These are phyloP conservation scores for Acorus gramineus DNA, from an alignment of 106 monocot species.

Conservation along the genomic window DNA sequence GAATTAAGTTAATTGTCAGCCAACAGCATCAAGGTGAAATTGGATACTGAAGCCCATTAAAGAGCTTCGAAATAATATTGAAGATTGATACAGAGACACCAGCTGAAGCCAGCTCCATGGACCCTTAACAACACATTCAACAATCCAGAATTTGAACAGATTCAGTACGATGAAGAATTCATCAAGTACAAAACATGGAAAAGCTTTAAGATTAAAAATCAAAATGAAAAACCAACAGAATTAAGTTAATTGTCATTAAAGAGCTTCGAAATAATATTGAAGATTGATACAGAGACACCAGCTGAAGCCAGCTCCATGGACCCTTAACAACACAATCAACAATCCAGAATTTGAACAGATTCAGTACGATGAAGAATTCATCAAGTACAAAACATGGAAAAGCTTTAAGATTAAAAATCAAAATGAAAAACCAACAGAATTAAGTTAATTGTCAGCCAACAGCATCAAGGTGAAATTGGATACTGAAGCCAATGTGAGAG, in stretches of 20 bases:
- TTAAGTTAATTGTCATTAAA: slow-evolving; percentile 32
- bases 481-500: too few relatives aligned
- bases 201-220: too few relatives aligned
- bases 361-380: background rate
- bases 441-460: too few relatives aligned
- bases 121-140: slow-evolving; percentile 33
- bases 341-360: slow-evolving; percentile 1
- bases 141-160: slow-evolving; percentile 1
- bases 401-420: too few relatives aligned
- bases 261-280: slow-evolving; percentile 93
- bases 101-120: slow-evolving; percentile 89
- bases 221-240: too few relatives aligned
- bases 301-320: slow-evolving; percentile 86
- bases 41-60: too few relatives aligned
- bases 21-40: too few relatives aligned
- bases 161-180: background rate
- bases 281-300: slow-evolving; percentile 82
- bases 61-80: slow-evolving; percentile 94
- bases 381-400: background rate
- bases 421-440: too few relatives aligned
- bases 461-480: too few relatives aligned
- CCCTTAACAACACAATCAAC: slow-evolving; percentile 32
- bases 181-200: background rate
- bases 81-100: slow-evolving; percentile 84
- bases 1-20: too few relatives aligned